Evolutionary conservation across 2,329 filamentous ascomycete species (phyloP), one percentile per base, ranked within the genome.

Genomic region (Alternaria angustiovoidea): DNA sequence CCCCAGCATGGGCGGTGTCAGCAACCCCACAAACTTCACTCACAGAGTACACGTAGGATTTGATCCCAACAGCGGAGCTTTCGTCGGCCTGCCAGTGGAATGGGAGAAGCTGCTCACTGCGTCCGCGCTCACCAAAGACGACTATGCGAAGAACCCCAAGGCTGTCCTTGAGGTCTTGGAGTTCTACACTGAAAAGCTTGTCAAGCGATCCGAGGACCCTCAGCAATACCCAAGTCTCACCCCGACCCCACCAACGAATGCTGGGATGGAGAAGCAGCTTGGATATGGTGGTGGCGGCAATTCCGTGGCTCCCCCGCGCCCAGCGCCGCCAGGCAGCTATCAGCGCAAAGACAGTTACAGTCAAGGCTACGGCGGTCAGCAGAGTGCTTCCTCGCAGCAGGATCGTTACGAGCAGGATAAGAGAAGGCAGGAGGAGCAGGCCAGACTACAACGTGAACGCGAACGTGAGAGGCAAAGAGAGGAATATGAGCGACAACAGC

Each of bases 41-140:
- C 95, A 99, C 78, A 91, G 94, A 47, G 94, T 99, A 24, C 95
- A 99, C 78, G 95, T 99, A 67, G 95, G 95, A 61, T 99, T 98
- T 75, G 95, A 99, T 77, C 93, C 94, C 26, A 90, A 93, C 71
- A 97, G 93, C 2, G 95, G 95, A 65, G 93, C 95, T 69, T 99
- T 99, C 73, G 93, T 96, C 48, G 95, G 95, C 39, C 81, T 99
- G 68, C 95, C 95, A 1, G 90, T 93, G 5, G 95, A 99, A 82
- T 99, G 95, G 95, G 95, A 96, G 75, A 96, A 96, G 80, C 85
- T 99, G 52, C 85, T 99, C 68, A 98, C 95, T 74, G 94, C 93
- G 8, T 98, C 95, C 3, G 95, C 95, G 59, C 95, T 99, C 74
- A 98, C 95, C 61, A 97, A 97, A 80, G 95, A 99, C 74, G 95